Evolutionary conservation across 1,139 yeast species (phyloP).

Genomic region (Saccharomyces uvarum): DNA sequence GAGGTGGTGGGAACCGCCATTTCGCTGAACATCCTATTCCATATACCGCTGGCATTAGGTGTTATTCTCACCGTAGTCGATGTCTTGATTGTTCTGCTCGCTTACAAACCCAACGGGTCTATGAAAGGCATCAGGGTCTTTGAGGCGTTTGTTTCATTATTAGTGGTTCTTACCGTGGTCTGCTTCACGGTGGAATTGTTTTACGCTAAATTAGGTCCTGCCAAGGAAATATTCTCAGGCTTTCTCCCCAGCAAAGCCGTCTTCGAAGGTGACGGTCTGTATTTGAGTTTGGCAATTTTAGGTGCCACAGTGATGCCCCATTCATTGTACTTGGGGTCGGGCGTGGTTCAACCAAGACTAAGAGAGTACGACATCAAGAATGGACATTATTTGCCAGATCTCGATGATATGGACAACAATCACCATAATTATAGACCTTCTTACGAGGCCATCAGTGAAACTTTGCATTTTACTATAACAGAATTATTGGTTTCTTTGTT

Average conservation of each 20-base stretch:
- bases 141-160: slow-evolving; percentile 54
- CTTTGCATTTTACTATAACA: slow-evolving; percentile 55
- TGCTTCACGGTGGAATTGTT: slow-evolving; percentile 59
- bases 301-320: slow-evolving; percentile 87
- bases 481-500: slow-evolving; percentile 61
- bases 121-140: slow-evolving; percentile 59
- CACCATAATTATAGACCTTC: slow-evolving; percentile 52
- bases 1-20: slow-evolving; percentile 81
- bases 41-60: slow-evolving; percentile 58
- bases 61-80: slow-evolving; percentile 66
- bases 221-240: slow-evolving; percentile 41
- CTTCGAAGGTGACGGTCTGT: slow-evolving; percentile 50
- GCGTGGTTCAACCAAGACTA: slow-evolving; percentile 65
- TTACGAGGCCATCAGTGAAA: slow-evolving; percentile 55
- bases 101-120: slow-evolving; percentile 65
- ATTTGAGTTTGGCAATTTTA: slow-evolving; percentile 62
- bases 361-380: slow-evolving; percentile 54
- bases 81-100: slow-evolving; percentile 58
- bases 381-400: slow-evolving; percentile 36
- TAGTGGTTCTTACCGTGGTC: slow-evolving; percentile 57
- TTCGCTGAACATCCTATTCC: slow-evolving; percentile 59
- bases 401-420: slow-evolving; percentile 26
- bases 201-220: slow-evolving; percentile 40
- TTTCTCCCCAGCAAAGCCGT: slow-evolving; percentile 55
- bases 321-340: slow-evolving; percentile 66